A percentile compares a stretch with the other conserved stretches of the same genome.
Conservation (phyloP, 805 yeast species). For the Starmerella stigmatis region DNA sequence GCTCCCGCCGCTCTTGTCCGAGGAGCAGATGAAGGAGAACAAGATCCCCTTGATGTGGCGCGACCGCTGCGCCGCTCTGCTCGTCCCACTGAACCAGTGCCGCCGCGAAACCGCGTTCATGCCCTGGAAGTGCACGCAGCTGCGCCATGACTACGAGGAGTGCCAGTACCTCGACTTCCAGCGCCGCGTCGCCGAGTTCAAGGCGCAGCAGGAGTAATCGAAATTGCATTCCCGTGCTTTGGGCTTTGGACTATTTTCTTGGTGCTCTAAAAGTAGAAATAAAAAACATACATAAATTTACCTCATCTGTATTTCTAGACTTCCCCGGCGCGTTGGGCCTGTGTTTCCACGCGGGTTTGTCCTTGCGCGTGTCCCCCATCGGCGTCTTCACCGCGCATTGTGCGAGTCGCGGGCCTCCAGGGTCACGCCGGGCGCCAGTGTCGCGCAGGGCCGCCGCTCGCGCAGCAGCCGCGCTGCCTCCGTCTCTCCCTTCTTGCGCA, state of each 20-base stretch:
- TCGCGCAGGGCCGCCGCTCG: conserved; percentile 20
- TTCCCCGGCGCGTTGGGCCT: not conserved
- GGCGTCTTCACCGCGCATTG: not conserved
- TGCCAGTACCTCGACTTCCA: conserved; percentile 74
- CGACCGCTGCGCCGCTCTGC: conserved; percentile 66
- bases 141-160: conserved; percentile 74
- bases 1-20: conserved; percentile 38
- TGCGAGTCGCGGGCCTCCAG: not conserved
- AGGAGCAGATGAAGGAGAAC: conserved; percentile 72
- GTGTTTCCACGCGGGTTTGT: too few relatives aligned
- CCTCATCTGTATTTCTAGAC: not conserved
- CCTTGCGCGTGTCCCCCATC: too few relatives aligned
- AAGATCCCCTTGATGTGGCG: conserved; percentile 70
- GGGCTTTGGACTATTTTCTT: not conserved
- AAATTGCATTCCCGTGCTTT: not conserved
- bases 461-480: conserved; percentile 36
- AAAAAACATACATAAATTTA: not conserved
- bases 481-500: conserved; percentile 46
- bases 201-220: conserved; percentile 28
- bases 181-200: conserved; percentile 66
- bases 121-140: conserved; percentile 66
- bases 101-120: conserved; percentile 45
- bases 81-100: conserved; percentile 53
- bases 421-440: not conserved
- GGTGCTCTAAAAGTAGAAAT: not conserved